These are phyloP conservation scores for Kuraishia hungarica DNA, from an alignment of 805 yeast genomes.

Conservation along the genomic window DNA sequence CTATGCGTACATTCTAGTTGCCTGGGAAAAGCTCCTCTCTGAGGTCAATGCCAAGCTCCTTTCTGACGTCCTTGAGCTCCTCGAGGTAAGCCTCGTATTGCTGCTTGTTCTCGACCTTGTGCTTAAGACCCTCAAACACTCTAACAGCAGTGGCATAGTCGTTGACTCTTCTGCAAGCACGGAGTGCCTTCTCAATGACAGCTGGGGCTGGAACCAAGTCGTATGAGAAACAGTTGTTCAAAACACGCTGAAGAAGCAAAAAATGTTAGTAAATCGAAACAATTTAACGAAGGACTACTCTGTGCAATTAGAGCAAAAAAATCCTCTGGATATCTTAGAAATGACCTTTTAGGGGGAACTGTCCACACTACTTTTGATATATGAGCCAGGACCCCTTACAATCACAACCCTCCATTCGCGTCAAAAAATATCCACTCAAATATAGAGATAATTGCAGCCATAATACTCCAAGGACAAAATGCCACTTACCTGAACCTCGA, in stretches of 20 bases:
- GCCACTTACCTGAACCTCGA: conserved; percentile 60
- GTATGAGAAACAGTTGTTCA: conserved; percentile 96
- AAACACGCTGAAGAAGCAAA: conserved; percentile 56
- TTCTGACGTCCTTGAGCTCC: conserved; percentile 85
- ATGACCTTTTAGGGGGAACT: no score
- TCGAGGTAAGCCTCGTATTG: conserved; percentile 95
- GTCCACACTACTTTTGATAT: no score
- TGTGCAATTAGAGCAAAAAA: no score
- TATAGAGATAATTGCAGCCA: background rate
- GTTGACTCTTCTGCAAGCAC: conserved; percentile 98
- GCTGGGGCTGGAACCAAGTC: conserved; percentile 98
- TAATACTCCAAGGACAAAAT: background rate
- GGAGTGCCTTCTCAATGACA: conserved; percentile 89
- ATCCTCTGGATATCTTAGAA: no score
- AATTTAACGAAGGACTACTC: no score
- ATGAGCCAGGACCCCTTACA: no score
- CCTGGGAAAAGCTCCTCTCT: conserved; percentile 77
- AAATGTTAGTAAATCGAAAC: background rate
- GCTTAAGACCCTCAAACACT: conserved; percentile 94
- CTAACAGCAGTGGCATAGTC: conserved; percentile 98
- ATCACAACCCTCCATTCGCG: background rate
- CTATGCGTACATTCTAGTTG: background rate
- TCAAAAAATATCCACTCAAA: background rate
- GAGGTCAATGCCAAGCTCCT: conserved; percentile 87
- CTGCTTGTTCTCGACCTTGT: conserved; percentile 89